Evolutionary conservation across 305 asterid genomes (phyloP), one percentile per base, ranked within the genome.

Genomic region (Rubia peregrina): DNA sequence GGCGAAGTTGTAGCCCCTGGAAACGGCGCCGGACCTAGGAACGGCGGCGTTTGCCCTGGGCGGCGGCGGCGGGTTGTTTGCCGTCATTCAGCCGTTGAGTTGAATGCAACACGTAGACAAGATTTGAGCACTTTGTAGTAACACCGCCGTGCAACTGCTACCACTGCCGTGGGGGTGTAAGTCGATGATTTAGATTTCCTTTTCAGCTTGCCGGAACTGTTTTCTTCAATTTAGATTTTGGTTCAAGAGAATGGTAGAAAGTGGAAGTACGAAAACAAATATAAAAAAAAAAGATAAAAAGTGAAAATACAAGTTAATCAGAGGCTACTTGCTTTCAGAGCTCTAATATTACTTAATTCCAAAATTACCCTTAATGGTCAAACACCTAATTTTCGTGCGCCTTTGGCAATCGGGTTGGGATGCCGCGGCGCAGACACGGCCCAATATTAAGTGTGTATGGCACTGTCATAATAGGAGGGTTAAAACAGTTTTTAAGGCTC

Each of bases 1-100:
- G 80, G 97, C 94, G 38, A 94, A 94, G 76, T 88, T 94, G 81
- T 91, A 94, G 75, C 98, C 96, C 79, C 83, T 90, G 66, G 96
- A 91, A 80, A 89, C 82, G 68, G 96, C 96, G 75, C 93, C 97
- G 33, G 93, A 88, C 76, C 83, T 87, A 4, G 93, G 89, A 40
- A 85, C 85, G 44, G 82, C 57, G 77, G 78, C 83, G 59, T 84
- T 83, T 30, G 88, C 56, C 63, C 79, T 84, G 5, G 73, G 14
- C 5, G 74, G 70, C 30, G 81, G 71, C 49, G 74, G 51, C 70
- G 83, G 66, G 71, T 80, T 64, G 51, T 71, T 69, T 61, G 88
- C 73, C 59, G 87, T 81, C 95, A 86, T 87, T 83, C 19, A 46
- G 33, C 21, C 60, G 41, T 4, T 6, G 49, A 40, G 9, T 56